Conservation (phyloP, 2,329 filamentous ascomycete species). For the Aspergillus fructus region DNA sequence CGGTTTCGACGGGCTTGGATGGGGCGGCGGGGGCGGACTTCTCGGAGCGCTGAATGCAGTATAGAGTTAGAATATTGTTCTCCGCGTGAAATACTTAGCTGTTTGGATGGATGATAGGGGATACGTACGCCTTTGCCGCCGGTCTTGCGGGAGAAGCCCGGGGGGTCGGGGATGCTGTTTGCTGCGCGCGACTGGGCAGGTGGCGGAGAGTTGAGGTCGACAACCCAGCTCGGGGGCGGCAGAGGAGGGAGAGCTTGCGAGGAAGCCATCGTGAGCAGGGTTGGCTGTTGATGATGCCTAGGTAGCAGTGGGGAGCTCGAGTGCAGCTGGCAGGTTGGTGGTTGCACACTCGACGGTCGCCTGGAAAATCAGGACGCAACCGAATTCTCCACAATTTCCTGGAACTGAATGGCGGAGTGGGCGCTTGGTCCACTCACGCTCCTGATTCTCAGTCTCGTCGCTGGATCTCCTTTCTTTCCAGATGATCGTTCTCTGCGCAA, state of each 20-base stretch:
- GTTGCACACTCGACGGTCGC: constrained; percentile 8
- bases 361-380: constrained; percentile 19
- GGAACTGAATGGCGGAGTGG: constrained; percentile 17
- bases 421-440: constrained; percentile 24
- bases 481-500: background rate
- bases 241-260: constrained; percentile 33
- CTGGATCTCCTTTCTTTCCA: constrained; percentile 5
- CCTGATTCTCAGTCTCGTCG: constrained; percentile 18
- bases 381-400: constrained; percentile 23
- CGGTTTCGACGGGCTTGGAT: constrained; percentile 72
- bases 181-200: constrained; percentile 61
- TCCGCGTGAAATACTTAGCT: background rate
- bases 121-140: constrained; percentile 38
- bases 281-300: background rate
- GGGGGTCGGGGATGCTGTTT: constrained; percentile 74
- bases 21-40: constrained; percentile 24
- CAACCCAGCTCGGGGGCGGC: constrained; percentile 74
- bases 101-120: background rate
- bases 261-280: constrained; percentile 16
- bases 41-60: constrained; percentile 29
- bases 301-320: constrained; percentile 11
- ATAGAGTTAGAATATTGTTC: background rate
- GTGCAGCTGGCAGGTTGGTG: background rate
- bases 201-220: constrained; percentile 72
- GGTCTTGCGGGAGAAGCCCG: constrained; percentile 66